These are phyloP conservation scores for Candida patagonica DNA, from an alignment of 805 yeast genomes.

Conservation along the genomic window DNA sequence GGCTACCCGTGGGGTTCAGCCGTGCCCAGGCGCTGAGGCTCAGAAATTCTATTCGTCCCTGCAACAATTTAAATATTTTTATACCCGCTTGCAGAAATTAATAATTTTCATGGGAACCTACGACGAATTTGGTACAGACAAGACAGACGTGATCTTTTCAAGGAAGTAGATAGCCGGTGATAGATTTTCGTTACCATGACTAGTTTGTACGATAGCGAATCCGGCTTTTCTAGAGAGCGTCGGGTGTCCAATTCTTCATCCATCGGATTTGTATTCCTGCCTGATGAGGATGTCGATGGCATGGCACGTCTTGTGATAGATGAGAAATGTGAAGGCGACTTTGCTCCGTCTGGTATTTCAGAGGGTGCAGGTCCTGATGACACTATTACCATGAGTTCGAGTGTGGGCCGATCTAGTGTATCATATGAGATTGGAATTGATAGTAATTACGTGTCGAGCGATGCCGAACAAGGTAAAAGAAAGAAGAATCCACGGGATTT, in stretches of 20 bases:
- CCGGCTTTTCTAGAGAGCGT: slow-evolving; percentile 5
- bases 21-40: too few species aligned
- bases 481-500: slow-evolving; percentile 42
- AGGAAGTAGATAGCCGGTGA: not conserved
- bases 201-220: slow-evolving; percentile 21
- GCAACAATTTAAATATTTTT: too few species aligned
- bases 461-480: slow-evolving; percentile 18
- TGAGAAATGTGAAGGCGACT: not conserved
- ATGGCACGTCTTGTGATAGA: slow-evolving; percentile 1
- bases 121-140: too few species aligned
- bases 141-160: not conserved
- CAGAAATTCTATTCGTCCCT: too few species aligned
- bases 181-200: too few species aligned
- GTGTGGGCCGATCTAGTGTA: not conserved
- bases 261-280: slow-evolving; percentile 8
- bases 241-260: slow-evolving; percentile 2
- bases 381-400: not conserved
- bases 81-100: too few species aligned
- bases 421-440: slow-evolving; percentile 41
- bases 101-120: too few species aligned
- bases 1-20: too few species aligned
- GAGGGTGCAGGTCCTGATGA: not conserved
- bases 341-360: not conserved
- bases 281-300: slow-evolving; percentile 4
- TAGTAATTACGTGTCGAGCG: slow-evolving; percentile 28